Percentiles rank a stretch among this genome's conserved stretches.
These are phyloP conservation scores for Aspergillus transmontanensis DNA, from an alignment of 2,329 filamentous ascomycete species.

Conservation along the genomic window DNA sequence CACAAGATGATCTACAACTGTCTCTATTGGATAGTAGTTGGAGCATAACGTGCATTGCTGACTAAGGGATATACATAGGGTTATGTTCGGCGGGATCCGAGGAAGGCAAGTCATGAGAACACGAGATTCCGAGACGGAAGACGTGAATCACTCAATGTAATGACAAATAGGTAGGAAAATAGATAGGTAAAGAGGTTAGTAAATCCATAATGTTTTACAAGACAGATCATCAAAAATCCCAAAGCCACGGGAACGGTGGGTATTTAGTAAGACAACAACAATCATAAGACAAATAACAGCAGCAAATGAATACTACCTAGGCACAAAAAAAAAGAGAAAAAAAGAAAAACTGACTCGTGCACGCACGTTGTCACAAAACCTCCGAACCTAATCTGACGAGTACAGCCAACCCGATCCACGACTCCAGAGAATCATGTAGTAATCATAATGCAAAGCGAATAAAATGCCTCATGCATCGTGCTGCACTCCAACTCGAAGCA, in stretches of 20 bases:
- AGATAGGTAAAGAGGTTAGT: neutral
- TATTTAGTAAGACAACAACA: neutral
- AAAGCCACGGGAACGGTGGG: neutral
- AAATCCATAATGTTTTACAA: too few relatives aligned
- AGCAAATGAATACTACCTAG: neutral
- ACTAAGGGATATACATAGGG: neutral
- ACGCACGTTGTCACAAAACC: neutral
- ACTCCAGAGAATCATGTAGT: neutral
- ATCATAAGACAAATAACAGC: neutral
- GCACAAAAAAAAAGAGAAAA: neutral
- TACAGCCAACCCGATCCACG: neutral
- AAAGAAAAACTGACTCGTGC: neutral
- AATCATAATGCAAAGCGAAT: neutral
- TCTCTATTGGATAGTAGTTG: too few relatives aligned
- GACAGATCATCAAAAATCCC: too few relatives aligned
- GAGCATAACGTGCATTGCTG: neutral
- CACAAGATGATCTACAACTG: neutral
- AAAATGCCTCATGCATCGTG: neutral
- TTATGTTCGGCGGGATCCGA: neutral
- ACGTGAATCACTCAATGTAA: neutral
- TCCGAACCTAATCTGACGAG: neutral
- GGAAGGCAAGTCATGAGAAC: neutral
- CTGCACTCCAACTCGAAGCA: neutral
- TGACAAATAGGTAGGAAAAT: neutral
- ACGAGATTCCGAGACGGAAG: neutral